Evolutionary conservation across 768 basidiomycete genomes (phyloP), one percentile per base, ranked within the genome.

Genomic region (Stropharia rugosoannulata): DNA sequence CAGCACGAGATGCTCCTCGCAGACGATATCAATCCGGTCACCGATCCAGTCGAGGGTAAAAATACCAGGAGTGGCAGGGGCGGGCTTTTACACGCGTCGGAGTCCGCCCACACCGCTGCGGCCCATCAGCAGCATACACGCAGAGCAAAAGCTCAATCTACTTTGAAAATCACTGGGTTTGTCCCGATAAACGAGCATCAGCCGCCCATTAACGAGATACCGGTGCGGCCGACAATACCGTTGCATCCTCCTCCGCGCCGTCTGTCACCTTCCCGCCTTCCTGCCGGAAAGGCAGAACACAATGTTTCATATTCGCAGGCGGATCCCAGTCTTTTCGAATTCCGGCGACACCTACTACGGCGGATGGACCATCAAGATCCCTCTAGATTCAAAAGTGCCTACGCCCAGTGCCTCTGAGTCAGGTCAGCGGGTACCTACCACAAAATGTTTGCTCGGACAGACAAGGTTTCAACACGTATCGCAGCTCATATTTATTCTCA

Each of bases 331-430:
- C 66, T 65, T 5, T 66, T 73, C 27, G 74, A 74, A 43, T 78
- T 78, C 54, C 70, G 75, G 54, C 69, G 72, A 49, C 72, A 77
- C 56, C 64, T 80, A 18, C 63, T 75, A 45, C 72, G 67, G 36
- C 73, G 76, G 40, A 75, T 78, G 38, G 75, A 78, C 53, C 72
- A 67, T 54, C 69, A 69, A 59, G 70, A 69, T 45, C 62, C 69
- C 55, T 60, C 70, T 47, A 70, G 64, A 38, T 64, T 68, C 52
- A 64, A 62, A 57, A 52, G 63, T 50, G 57, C 67, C 51, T 67
- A 62, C 52, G 56, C 66, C 18, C 54, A 49, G n/a, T 55, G 54
- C 36, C 48, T 55, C 16, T 55, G 38, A 43, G 4, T 16, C 9
- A 29, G 12, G 16, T 40, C 22, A 39, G 36, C 18, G 22, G 10